A percentile compares a stretch with the other conserved stretches of the same genome.
Conservation (phyloP, 495 filamentous ascomycete species). For the Penicillium antarcticum region DNA sequence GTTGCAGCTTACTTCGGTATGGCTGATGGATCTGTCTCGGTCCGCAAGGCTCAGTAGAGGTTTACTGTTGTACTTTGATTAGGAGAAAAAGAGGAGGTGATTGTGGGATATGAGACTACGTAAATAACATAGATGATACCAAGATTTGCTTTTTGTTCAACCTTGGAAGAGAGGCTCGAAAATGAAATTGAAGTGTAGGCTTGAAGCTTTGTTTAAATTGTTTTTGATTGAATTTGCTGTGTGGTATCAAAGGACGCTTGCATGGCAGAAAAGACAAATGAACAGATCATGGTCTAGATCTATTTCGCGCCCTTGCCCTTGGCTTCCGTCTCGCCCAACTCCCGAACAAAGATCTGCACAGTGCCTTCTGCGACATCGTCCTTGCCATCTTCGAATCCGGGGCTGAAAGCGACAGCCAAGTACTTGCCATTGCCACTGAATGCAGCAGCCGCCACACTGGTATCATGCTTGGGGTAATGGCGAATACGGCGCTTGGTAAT, state of each 20-base stretch:
- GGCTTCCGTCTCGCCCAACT: slow-evolving; percentile 82
- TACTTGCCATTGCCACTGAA: slow-evolving; percentile 81
- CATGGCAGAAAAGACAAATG: not conserved
- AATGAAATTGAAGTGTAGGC: not conserved
- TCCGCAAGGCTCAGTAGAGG: slow-evolving; percentile 35
- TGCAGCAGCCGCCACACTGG: slow-evolving; percentile 70
- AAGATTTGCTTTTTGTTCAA: slow-evolving; percentile 11
- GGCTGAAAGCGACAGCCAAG: slow-evolving; percentile 79
- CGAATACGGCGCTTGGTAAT: slow-evolving; percentile 85
- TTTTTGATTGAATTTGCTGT: slow-evolving; percentile 1
- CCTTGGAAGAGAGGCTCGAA: not conserved
- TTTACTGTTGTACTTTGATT: not conserved
- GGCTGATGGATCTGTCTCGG: slow-evolving; percentile 68
- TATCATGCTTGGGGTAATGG: slow-evolving; percentile 80
- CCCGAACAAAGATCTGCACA: slow-evolving; percentile 75
- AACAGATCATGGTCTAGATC: not conserved
- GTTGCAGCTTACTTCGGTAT: slow-evolving; percentile 94
- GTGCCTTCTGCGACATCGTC: slow-evolving; percentile 67
- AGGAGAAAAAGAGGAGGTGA: not conserved
- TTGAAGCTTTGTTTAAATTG: not conserved
- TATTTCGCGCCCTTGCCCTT: slow-evolving; percentile 76
- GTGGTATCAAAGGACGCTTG: slow-evolving; percentile 8
- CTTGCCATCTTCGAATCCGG: slow-evolving; percentile 89
- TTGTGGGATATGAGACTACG: slow-evolving; percentile 12
- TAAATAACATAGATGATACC: slow-evolving; percentile 28